Conservation (phyloP, 176 grass and related monocot species). For the Triticum monococcum region DNA sequence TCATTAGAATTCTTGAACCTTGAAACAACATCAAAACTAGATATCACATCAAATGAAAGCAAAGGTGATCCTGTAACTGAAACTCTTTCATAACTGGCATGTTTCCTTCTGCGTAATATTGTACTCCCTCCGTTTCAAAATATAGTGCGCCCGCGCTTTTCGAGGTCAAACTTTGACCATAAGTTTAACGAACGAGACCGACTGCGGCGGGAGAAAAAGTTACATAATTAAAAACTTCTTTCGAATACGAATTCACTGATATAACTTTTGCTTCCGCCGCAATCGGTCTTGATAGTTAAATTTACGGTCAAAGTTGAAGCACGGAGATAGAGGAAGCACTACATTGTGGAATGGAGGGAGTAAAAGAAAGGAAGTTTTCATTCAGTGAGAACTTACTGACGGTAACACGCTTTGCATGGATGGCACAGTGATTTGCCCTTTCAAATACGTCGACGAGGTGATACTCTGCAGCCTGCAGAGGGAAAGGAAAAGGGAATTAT, state of each 20-base stretch:
- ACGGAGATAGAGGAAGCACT: too few species aligned
- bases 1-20: background rate
- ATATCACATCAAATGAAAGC: slow-evolving; percentile 3
- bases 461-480: slow-evolving; percentile 57
- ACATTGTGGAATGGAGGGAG: too few species aligned
- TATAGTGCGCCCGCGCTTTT: too few species aligned
- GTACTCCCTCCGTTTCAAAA: too few species aligned
- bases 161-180: too few species aligned
- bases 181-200: too few species aligned
- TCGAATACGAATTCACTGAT: too few species aligned
- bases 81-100: background rate
- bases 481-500: background rate
- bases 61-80: background rate
- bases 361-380: slow-evolving; percentile 3
- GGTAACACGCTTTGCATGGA: slow-evolving; percentile 66
- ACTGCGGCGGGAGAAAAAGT: too few species aligned
- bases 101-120: slow-evolving; percentile 14
- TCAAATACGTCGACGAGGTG: slow-evolving; percentile 54
- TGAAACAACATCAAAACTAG: slow-evolving; percentile 11
- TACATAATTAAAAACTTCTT: too few species aligned
- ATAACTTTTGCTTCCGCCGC: too few species aligned
- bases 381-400: slow-evolving; percentile 52
- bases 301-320: too few species aligned
- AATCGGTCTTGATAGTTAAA: too few species aligned
- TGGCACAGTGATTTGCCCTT: slow-evolving; percentile 50